A percentile compares a stretch with the other conserved stretches of the same genome.
Evolutionary conservation across 2,329 filamentous ascomycete genomes (phyloP).

Genomic region (Beauveria varroae): DNA sequence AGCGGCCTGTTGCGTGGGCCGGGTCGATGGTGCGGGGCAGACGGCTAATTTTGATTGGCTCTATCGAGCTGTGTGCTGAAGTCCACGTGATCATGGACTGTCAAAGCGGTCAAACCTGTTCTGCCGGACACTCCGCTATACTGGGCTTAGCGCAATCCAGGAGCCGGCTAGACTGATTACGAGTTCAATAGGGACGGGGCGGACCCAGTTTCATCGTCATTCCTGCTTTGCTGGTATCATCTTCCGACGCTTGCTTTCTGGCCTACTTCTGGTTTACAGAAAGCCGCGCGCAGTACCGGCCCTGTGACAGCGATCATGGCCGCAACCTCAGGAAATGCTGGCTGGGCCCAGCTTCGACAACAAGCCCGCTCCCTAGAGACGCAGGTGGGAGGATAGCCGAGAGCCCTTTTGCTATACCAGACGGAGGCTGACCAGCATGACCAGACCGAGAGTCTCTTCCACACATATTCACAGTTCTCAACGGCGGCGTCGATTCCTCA

Average conservation of each 20-base stretch:
- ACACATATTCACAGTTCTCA: constrained; percentile 86
- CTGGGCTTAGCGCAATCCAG: background rate
- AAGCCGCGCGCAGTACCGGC: background rate
- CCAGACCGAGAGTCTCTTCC: constrained; percentile 77
- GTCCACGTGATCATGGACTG: constrained; percentile 20
- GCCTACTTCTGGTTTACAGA: background rate
- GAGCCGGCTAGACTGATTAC: background rate
- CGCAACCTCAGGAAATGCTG: constrained; percentile 46
- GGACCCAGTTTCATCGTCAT: constrained; percentile 11
- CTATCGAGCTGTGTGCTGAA: constrained; percentile 6
- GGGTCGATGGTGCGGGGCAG: constrained; percentile 13
- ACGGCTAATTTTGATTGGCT: constrained; percentile 27
- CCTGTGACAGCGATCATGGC: constrained; percentile 33
- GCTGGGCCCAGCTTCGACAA: constrained; percentile 92
- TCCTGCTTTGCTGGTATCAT: constrained; percentile 5
- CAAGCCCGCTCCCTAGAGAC: constrained; percentile 84
- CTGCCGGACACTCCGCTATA: constrained; percentile 9
- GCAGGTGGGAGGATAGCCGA: constrained; percentile 55
- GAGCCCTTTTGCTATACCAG: background rate
- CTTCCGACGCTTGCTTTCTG: background rate
- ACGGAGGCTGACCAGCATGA: background rate
- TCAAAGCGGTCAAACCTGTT: constrained; percentile 21
- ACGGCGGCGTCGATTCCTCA: constrained; percentile 69
- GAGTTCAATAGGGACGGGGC: background rate
- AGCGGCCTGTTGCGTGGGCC: background rate